A percentile compares a stretch with the other conserved stretches of the same genome.
phyloP scores from a whole-genome alignment of 73 alveolate genomes.

The Halteria grandinella region DNA sequence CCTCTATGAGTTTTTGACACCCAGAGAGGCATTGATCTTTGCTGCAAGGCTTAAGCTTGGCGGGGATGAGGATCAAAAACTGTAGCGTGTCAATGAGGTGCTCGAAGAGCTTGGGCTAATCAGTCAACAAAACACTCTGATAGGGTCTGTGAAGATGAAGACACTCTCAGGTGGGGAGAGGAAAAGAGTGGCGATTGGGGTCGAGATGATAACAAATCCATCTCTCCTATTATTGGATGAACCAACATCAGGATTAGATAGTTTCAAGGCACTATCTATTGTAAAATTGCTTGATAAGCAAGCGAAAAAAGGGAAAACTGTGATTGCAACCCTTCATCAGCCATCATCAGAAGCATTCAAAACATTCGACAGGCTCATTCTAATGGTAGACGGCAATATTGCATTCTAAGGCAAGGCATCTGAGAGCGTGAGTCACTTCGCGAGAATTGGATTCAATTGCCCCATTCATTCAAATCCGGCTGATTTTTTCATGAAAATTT shows the following conservation, averaged over 20 bases:
- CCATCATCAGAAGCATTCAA: constrained; percentile 71
- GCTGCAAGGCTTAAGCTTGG: constrained; percentile 56
- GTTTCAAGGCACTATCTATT: constrained; percentile 46
- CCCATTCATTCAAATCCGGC: constrained; percentile 78
- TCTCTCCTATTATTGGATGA: constrained; percentile 59
- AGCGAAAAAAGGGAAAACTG: constrained; percentile 61
- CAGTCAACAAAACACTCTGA: constrained; percentile 40
- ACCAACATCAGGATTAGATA: constrained; percentile 70
- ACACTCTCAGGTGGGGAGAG: constrained; percentile 65
- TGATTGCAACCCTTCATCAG: constrained; percentile 76
- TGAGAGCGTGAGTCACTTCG: constrained; percentile 44
- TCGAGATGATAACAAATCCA: constrained; percentile 67
- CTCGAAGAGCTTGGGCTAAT: constrained; percentile 48
- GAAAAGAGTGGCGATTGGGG: constrained; percentile 67
- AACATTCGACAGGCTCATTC: constrained; percentile 28
- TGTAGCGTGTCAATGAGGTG: constrained; percentile 58
- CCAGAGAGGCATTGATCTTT: constrained; percentile 72
- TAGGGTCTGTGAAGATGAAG: constrained; percentile 25
- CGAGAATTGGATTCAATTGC: constrained; percentile 56
- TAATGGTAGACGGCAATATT: constrained; percentile 70
- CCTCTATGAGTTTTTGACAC: constrained; percentile 65
- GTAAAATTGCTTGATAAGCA: not conserved
- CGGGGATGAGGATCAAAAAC: constrained; percentile 28
- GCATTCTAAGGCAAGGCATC: constrained; percentile 69
- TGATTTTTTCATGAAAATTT: constrained; percentile 62